phyloP scores from a whole-genome alignment of 2,329 filamentous ascomycete genomes.

The Intubia oerlemansii region DNA sequence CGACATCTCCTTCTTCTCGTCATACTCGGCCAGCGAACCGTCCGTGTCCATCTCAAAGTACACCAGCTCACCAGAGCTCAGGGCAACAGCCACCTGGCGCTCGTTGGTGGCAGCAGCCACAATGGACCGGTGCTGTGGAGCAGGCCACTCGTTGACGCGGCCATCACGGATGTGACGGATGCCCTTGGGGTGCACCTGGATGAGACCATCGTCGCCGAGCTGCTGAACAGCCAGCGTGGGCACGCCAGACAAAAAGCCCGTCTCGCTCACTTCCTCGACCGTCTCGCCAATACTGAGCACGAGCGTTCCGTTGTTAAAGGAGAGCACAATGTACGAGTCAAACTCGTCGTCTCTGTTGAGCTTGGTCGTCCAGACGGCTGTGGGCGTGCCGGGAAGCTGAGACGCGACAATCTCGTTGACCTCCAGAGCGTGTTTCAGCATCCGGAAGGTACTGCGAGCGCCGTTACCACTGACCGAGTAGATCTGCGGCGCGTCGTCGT shows the following conservation, averaged over 20 bases:
- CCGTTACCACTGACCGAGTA: conserved; percentile 82
- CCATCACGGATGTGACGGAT: conserved; percentile 72
- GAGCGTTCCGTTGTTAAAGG: conserved; percentile 72
- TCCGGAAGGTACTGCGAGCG: conserved; percentile 75
- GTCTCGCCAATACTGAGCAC: conserved; percentile 92
- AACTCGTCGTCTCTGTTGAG: conserved; percentile 61
- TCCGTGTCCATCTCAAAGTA: conserved; percentile 97
- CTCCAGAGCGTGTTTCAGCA: conserved; percentile 77
- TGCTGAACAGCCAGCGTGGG: conserved; percentile 85
- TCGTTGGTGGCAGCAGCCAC: conserved; percentile 88
- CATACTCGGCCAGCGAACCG: conserved; percentile 77
- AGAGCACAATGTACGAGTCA: conserved; percentile 90
- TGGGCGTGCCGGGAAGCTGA: conserved; percentile 70
- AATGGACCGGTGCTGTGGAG: conserved; percentile 84
- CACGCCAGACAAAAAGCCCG: conserved; percentile 73
- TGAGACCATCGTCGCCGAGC: conserved; percentile 75
- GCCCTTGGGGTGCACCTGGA: conserved; percentile 92
- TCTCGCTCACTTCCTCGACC: conserved; percentile 86
- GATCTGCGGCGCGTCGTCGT: conserved; percentile 90
- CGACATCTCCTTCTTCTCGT: conserved; percentile 87
- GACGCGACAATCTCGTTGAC: conserved; percentile 94
- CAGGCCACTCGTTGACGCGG: conserved; percentile 78
- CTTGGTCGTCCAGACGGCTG: conserved; percentile 90
- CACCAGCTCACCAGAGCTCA: conserved; percentile 90
- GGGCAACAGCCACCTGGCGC: conserved; percentile 75